These are phyloP conservation scores for Massarina eburnea DNA, from an alignment of 2,329 filamentous ascomycete species.

Conservation along the genomic window DNA sequence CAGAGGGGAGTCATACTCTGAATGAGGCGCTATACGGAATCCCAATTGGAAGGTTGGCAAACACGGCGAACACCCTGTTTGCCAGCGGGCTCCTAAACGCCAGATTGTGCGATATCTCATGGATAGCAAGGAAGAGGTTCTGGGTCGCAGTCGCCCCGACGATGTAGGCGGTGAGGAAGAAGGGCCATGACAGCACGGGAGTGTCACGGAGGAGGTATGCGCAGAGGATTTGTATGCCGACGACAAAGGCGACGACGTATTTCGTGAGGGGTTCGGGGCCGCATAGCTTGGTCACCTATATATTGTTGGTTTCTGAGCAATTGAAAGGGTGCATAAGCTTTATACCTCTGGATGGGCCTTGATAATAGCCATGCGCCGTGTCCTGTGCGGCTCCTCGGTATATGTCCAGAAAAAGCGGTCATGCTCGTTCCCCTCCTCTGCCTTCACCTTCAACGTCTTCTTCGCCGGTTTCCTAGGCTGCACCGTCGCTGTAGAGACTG, in stretches of 20 bases:
- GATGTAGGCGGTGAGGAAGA: constrained; percentile 85
- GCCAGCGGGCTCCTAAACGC: constrained; percentile 79
- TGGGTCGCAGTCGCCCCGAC: constrained; percentile 95
- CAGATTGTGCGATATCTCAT: constrained; percentile 98
- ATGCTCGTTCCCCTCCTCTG: constrained; percentile 29
- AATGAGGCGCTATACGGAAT: constrained; percentile 96
- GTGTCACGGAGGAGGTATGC: constrained; percentile 77
- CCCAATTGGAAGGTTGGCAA: constrained; percentile 94
- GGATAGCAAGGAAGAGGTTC: constrained; percentile 97
- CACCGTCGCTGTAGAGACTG: constrained; percentile 37
- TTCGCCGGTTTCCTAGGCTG: constrained; percentile 26
- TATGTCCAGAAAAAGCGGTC: constrained; percentile 96
- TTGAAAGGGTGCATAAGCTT: background rate
- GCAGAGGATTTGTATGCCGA: constrained; percentile 75
- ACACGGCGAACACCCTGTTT: constrained; percentile 85
- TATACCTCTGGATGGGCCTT: constrained; percentile 95
- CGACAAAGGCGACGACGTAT: constrained; percentile 83
- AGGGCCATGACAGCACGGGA: constrained; percentile 78
- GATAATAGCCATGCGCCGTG: constrained; percentile 88
- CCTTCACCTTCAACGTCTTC: constrained; percentile 25
- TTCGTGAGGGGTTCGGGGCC: constrained; percentile 95
- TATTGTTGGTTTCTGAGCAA: constrained; percentile 7
- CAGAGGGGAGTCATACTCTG: constrained; percentile 59
- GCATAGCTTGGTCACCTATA: constrained; percentile 90
- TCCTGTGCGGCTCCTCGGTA: constrained; percentile 94